phyloP scores from a whole-genome alignment of 176 grass and related monocot genomes.

The Rhynchospora tenuis region DNA sequence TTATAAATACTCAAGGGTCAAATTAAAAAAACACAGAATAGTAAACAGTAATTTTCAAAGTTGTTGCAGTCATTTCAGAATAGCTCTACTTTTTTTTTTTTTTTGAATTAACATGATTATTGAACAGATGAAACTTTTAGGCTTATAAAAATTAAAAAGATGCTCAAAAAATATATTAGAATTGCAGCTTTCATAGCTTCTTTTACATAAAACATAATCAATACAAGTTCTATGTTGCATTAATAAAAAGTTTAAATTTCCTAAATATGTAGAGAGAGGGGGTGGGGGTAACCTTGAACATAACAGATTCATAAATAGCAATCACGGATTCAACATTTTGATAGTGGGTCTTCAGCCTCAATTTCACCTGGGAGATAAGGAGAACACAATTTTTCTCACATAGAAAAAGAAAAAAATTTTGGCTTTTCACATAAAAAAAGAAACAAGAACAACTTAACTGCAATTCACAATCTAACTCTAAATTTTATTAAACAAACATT shows the following conservation, averaged over 20 bases:
- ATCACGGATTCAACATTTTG: slow-evolving; percentile 86
- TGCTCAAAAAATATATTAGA: not conserved
- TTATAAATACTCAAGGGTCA: not conserved
- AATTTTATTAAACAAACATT: not conserved
- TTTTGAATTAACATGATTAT: not conserved
- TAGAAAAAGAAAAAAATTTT: not conserved
- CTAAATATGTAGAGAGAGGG: not conserved
- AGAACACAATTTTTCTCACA: not conserved
- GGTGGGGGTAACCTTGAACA: slow-evolving; percentile 39
- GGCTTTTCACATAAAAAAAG: not conserved
- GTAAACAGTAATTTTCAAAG: not conserved
- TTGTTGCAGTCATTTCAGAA: not conserved
- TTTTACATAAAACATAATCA: not conserved
- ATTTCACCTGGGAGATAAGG: slow-evolving; percentile 55
- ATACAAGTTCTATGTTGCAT: not conserved
- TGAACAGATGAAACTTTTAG: not conserved
- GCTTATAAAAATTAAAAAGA: not conserved
- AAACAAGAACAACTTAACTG: not conserved
- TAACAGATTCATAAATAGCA: slow-evolving; percentile 58
- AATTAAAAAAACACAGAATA: not conserved
- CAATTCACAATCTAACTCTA: not conserved
- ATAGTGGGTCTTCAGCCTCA: slow-evolving; percentile 80
- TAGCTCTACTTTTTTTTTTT: not conserved
- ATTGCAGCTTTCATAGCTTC: not conserved
- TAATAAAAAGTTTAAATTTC: not conserved